These are phyloP conservation scores for Rutstroemia sp. DNA, from an alignment of 2,329 filamentous ascomycete genomes.

Conservation along the genomic window DNA sequence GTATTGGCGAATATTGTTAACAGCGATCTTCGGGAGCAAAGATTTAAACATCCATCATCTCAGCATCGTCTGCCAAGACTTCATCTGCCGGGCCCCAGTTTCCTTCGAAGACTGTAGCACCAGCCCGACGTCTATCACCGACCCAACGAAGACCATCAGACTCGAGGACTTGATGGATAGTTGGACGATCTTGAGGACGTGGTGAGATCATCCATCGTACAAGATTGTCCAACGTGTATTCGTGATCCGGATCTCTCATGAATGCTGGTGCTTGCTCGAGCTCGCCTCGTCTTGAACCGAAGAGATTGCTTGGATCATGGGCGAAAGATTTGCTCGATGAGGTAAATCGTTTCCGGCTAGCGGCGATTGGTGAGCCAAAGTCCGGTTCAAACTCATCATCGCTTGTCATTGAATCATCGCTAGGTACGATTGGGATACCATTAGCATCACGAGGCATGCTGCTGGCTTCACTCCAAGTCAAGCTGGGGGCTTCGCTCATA, in stretches of 20 bases:
- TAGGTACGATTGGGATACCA: constrained; percentile 51
- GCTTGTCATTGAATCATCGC: constrained; percentile 29
- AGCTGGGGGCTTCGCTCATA: constrained; percentile 77
- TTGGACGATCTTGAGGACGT: constrained; percentile 65
- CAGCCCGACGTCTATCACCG: constrained; percentile 65
- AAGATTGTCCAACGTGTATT: constrained; percentile 72
- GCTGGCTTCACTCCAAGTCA: constrained; percentile 73
- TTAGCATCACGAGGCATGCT: constrained; percentile 67
- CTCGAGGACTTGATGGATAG: constrained; percentile 63
- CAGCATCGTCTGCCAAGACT: constrained; percentile 31
- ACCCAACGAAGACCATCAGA: constrained; percentile 77
- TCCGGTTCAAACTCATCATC: constrained; percentile 33
- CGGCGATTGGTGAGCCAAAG: constrained; percentile 32
- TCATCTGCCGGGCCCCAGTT: constrained; percentile 79
- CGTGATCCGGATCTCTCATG: constrained; percentile 71
- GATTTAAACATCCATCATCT: constrained; percentile 32
- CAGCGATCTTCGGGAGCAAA: constrained; percentile 14
- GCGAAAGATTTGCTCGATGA: constrained; percentile 26
- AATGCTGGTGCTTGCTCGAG: constrained; percentile 67
- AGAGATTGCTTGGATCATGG: constrained; percentile 30
- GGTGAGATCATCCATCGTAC: constrained; percentile 85
- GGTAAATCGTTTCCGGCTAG: constrained; percentile 24
- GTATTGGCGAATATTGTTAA: constrained; percentile 13
- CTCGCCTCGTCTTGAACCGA: constrained; percentile 41
- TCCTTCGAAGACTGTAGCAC: constrained; percentile 93